phyloP scores from a whole-genome alignment of 805 yeast genomes.

The Candida piceae region DNA sequence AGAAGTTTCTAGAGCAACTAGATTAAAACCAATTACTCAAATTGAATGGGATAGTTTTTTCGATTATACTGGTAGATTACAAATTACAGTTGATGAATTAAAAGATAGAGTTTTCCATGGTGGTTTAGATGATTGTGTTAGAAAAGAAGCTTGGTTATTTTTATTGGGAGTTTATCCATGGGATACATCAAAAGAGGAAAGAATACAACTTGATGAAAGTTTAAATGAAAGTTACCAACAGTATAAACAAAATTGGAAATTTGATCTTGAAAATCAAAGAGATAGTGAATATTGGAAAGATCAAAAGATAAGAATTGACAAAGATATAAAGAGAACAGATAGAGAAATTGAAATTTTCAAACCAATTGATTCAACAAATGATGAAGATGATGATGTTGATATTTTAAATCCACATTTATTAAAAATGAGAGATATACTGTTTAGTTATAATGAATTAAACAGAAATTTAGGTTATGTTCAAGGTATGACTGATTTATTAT shows the following conservation, averaged over 20 bases:
- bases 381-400: slow-evolving; percentile 48
- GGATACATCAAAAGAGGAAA: slow-evolving; percentile 71
- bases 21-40: slow-evolving; percentile 60
- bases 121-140: slow-evolving; percentile 55
- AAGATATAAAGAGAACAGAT: slow-evolving; percentile 91
- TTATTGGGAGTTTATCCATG: slow-evolving; percentile 81
- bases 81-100: slow-evolving; percentile 71
- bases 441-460: slow-evolving; percentile 84
- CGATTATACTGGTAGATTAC: slow-evolving; percentile 70
- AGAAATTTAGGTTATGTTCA: slow-evolving; percentile 89
- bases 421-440: slow-evolving; percentile 66
- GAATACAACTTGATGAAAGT: slow-evolving; percentile 52
- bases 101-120: slow-evolving; percentile 87
- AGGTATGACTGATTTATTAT: slow-evolving; percentile 92
- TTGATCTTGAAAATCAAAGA: slow-evolving; percentile 45
- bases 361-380: slow-evolving; percentile 26
- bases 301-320: slow-evolving; percentile 84
- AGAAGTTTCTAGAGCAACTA: slow-evolving; percentile 55
- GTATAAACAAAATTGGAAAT: slow-evolving; percentile 69
- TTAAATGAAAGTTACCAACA: slow-evolving; percentile 45
- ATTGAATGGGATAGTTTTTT: slow-evolving; percentile 85
- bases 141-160: slow-evolving; percentile 83
- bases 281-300: slow-evolving; percentile 77
- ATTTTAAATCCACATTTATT: slow-evolving; percentile 74
- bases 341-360: slow-evolving; percentile 64